Conservation (phyloP, 169 alveolate genomes). For the Plasmodium chabaudi region DNA sequence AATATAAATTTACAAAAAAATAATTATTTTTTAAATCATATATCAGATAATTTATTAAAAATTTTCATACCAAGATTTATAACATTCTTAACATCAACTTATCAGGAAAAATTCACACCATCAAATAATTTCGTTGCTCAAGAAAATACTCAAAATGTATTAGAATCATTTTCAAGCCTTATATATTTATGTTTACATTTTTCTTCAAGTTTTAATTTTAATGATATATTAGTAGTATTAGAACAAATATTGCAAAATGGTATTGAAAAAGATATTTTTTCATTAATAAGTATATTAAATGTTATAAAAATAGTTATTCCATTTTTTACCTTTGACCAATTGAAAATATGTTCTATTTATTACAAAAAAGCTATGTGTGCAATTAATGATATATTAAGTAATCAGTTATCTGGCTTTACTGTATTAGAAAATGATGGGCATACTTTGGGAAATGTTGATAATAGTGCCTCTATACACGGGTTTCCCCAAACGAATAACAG, state of each 20-base stretch:
- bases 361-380: slow-evolving; percentile 19
- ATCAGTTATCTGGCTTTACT: background rate
- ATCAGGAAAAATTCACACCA: slow-evolving; percentile 26
- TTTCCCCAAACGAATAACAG: background rate
- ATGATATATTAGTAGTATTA: slow-evolving; percentile 30
- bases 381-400: slow-evolving; percentile 5
- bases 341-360: slow-evolving; percentile 28
- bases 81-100: slow-evolving; percentile 12
- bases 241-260: slow-evolving; percentile 49
- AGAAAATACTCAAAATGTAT: slow-evolving; percentile 2
- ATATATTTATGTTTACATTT: slow-evolving; percentile 42
- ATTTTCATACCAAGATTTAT: slow-evolving; percentile 62
- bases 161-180: slow-evolving; percentile 34
- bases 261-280: slow-evolving; percentile 59
- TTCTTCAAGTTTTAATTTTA: slow-evolving; percentile 37
- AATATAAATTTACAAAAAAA: slow-evolving; percentile 49
- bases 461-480: background rate
- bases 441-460: background rate
- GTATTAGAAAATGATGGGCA: background rate
- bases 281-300: slow-evolving; percentile 40
- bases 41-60: slow-evolving; percentile 64
- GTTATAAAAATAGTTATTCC: slow-evolving; percentile 56
- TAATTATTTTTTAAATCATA: slow-evolving; percentile 50
- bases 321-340: slow-evolving; percentile 50
- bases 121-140: slow-evolving; percentile 9